Percentiles rank a stretch among this genome's conserved stretches.
These are phyloP conservation scores for Sergeia podlipaevii DNA, from an alignment of 208 protist genomes.

Conservation along the genomic window DNA sequence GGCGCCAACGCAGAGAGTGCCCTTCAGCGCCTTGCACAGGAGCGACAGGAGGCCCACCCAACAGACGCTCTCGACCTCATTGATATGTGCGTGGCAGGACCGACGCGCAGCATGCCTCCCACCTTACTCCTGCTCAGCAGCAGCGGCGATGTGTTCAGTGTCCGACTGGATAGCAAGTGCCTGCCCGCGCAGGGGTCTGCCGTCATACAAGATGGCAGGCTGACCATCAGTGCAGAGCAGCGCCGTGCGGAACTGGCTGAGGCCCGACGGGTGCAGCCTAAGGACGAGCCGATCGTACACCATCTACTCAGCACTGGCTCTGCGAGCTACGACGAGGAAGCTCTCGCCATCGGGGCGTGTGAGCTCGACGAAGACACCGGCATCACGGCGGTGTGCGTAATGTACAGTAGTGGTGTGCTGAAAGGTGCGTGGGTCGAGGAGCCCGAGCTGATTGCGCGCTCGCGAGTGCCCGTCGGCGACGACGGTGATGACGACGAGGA, in stretches of 20 bases:
- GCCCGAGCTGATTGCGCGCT: slow-evolving; percentile 62
- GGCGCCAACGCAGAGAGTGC: neutral
- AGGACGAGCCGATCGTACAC: slow-evolving; percentile 10
- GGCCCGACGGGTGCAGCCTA: slow-evolving; percentile 1
- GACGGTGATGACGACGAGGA: neutral
- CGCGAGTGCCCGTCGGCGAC: slow-evolving; percentile 16
- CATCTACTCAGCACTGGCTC: slow-evolving; percentile 8
- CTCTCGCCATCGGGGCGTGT: slow-evolving; percentile 43
- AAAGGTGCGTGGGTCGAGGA: slow-evolving; percentile 49
- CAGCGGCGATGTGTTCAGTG: slow-evolving; percentile 65
- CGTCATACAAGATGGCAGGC: slow-evolving; percentile 19
- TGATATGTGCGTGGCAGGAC: slow-evolving; percentile 40
- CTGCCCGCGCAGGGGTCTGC: slow-evolving; percentile 19
- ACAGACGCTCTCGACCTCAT: slow-evolving; percentile 27
- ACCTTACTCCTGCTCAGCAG: slow-evolving; percentile 60
- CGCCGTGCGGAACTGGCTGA: slow-evolving; percentile 6
- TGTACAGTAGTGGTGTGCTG: slow-evolving; percentile 42
- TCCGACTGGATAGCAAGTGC: slow-evolving; percentile 35
- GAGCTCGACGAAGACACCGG: slow-evolving; percentile 71
- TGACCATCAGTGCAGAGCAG: slow-evolving; percentile 6
- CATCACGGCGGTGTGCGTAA: slow-evolving; percentile 51
- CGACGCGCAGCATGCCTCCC: slow-evolving; percentile 44
- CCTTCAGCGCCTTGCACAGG: neutral
- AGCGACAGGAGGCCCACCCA: neutral
- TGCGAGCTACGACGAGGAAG: slow-evolving; percentile 17